These are phyloP conservation scores for Phlebopus sp. DNA, from an alignment of 1,284 basidiomycete genomes.

Conservation along the genomic window DNA sequence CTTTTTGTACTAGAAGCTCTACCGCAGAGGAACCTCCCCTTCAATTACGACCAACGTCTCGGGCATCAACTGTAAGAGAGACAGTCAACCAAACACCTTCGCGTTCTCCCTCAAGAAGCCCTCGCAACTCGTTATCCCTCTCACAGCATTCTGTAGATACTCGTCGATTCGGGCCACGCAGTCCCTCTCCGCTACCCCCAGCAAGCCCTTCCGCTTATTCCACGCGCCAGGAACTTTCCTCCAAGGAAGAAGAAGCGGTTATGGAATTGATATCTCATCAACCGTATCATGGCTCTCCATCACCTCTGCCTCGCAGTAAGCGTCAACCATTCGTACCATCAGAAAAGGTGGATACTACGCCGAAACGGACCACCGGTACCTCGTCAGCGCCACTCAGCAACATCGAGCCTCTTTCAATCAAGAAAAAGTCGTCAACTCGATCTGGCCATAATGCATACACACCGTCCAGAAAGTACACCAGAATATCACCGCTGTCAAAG, in stretches of 20 bases:
- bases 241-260: conserved; percentile 43
- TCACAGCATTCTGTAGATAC: conserved; percentile 47
- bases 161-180: conserved; percentile 67
- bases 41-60: conserved; percentile 51
- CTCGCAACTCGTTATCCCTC: conserved; percentile 24
- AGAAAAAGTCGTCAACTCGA: conserved; percentile 67
- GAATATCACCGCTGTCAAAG: conserved; percentile 50
- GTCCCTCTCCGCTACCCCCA: conserved; percentile 63
- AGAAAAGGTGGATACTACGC: conserved; percentile 47
- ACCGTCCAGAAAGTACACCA: conserved; percentile 41
- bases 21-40: conserved; percentile 58
- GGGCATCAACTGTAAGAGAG: conserved; percentile 42
- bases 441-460: conserved; percentile 40
- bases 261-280: conserved; percentile 38
- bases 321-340: conserved; percentile 59
- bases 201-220: conserved; percentile 33
- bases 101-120: conserved; percentile 24
- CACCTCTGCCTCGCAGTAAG: conserved; percentile 64
- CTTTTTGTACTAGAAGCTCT: neutral
- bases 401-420: conserved; percentile 74
- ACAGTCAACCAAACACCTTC: conserved; percentile 38
- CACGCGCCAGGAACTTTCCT: conserved; percentile 33
- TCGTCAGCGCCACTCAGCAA: conserved; percentile 19
- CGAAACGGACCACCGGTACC: conserved; percentile 36
- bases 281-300: conserved; percentile 30